These are phyloP conservation scores for Cynara cardunculus DNA, from an alignment of 129 eudicot genomes.

Conservation along the genomic window DNA sequence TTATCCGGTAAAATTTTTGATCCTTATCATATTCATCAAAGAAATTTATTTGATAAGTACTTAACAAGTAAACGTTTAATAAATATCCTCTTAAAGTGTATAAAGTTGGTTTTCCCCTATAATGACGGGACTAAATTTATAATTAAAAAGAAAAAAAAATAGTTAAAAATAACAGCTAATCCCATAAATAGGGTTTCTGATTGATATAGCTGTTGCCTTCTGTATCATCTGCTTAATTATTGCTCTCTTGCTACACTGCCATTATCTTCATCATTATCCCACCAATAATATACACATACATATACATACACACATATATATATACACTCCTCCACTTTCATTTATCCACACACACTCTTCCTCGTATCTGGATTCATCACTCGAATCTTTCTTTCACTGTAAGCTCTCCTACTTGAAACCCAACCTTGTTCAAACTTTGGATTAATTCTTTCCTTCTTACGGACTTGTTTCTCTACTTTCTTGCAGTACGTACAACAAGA, in stretches of 20 bases:
- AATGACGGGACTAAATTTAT: constrained; percentile 3
- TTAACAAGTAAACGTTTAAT: too few species aligned
- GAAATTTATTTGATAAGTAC: too few species aligned
- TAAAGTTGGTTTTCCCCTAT: constrained; percentile 5
- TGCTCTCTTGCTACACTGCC: constrained; percentile 2
- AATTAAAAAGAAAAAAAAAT: background rate
- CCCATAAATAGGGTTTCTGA: constrained; percentile 30
- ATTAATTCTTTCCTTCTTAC: background rate
- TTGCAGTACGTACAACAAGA: constrained; percentile 2
- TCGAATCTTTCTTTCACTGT: background rate
- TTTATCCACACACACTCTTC: background rate
- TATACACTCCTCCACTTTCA: background rate
- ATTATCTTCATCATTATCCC: constrained; percentile 15
- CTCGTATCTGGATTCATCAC: constrained; percentile 1
- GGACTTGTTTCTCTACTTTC: background rate
- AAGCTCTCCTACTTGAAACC: background rate
- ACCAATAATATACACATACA: background rate
- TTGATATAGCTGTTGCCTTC: constrained; percentile 20
- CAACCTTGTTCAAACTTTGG: background rate
- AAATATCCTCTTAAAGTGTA: too few species aligned
- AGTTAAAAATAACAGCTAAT: constrained; percentile 26
- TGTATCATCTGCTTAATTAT: constrained; percentile 14
- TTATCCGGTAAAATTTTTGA: too few species aligned
- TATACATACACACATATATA: constrained; percentile 5
- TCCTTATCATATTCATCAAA: too few species aligned